Conservation (phyloP, 169 alveolate species). For the Plasmodium blacklocki region DNA sequence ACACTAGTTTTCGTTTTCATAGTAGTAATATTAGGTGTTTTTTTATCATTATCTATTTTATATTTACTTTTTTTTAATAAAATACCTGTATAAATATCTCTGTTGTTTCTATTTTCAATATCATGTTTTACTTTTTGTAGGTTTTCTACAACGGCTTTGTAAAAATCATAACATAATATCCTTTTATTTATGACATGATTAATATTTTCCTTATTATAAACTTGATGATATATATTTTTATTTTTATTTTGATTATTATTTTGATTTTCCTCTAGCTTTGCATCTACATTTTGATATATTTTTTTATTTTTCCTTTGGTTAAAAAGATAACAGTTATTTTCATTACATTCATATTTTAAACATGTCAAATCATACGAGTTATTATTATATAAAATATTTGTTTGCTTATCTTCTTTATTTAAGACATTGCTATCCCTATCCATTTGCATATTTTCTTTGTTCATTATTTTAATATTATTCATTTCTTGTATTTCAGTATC, state of each 20-base stretch:
- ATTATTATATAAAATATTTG: neutral
- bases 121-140: slow-evolving; percentile 19
- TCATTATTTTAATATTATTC: neutral
- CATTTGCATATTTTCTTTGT: too few species aligned
- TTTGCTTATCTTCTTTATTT: slow-evolving; percentile 8
- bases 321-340: slow-evolving; percentile 46
- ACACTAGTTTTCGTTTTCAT: neutral
- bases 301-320: slow-evolving; percentile 4
- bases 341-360: slow-evolving; percentile 5
- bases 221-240: neutral
- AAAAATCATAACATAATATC: slow-evolving; percentile 37
- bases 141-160: slow-evolving; percentile 8
- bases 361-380: neutral
- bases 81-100: slow-evolving; percentile 65
- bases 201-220: neutral
- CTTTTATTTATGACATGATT: slow-evolving; percentile 4
- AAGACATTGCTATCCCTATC: too few species aligned
- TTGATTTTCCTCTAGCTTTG: too few species aligned
- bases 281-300: neutral
- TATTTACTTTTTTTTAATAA: slow-evolving; percentile 46
- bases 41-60: slow-evolving; percentile 22
- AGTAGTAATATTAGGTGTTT: neutral
- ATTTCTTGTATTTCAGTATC: neutral
- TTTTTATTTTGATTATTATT: neutral
- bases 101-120: slow-evolving; percentile 35